phyloP scores from a whole-genome alignment of 345 rosid species.

The Anastatica hierochuntica region DNA sequence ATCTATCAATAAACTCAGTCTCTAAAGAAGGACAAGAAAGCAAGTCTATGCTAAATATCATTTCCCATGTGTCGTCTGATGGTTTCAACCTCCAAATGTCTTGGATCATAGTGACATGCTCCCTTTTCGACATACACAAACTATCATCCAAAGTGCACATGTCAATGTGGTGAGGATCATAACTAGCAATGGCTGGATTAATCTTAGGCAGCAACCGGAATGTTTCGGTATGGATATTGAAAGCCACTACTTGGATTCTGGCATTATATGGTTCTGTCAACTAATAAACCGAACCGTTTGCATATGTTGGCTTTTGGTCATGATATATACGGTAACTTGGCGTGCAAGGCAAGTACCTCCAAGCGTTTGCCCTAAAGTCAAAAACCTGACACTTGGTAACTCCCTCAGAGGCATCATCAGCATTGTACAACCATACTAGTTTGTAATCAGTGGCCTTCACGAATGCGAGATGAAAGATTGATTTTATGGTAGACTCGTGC shows the following conservation, averaged over 20 bases:
- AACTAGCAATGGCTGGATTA: not conserved
- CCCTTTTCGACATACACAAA: conserved; percentile 10
- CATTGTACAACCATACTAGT: conserved; percentile 16
- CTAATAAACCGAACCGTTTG: conserved; percentile 1
- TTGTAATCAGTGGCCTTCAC: conserved; percentile 10
- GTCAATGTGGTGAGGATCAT: not conserved
- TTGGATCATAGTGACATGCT: not conserved
- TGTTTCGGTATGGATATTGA: conserved; percentile 3
- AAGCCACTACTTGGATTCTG: not conserved
- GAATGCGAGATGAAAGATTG: not conserved
- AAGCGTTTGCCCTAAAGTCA: conserved; percentile 10
- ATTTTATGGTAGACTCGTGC: too few relatives aligned
- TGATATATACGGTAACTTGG: conserved; percentile 1
- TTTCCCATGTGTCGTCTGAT: conserved; percentile 5
- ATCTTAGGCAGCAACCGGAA: not conserved
- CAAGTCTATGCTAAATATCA: not conserved
- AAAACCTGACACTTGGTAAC: conserved; percentile 14
- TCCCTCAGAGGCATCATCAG: not conserved
- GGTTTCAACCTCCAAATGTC: conserved; percentile 6
- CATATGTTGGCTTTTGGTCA: not conserved
- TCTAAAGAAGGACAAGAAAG: too few relatives aligned
- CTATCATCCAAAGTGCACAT: conserved; percentile 1
- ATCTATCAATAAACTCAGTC: too few relatives aligned
- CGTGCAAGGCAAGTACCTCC: conserved; percentile 9
- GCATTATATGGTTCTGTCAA: not conserved